Conservation (phyloP, 1,284 basidiomycete genomes). For the Cutaneotrichosporon cutaneum region DNA sequence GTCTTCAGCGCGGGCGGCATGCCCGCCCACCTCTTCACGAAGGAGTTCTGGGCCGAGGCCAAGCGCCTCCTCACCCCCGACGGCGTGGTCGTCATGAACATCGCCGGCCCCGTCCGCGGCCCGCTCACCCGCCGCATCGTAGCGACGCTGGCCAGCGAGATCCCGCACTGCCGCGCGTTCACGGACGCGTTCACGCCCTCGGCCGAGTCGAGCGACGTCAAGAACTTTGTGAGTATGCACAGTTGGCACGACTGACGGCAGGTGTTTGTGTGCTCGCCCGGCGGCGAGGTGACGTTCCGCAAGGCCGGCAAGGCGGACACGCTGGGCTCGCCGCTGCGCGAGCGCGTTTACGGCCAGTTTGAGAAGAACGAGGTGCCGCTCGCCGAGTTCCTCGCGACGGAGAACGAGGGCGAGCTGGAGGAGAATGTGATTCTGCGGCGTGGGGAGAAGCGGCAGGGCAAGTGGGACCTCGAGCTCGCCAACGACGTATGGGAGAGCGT, state of each 20-base stretch:
- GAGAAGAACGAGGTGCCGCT: constrained; percentile 36
- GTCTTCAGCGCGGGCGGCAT: constrained; percentile 87
- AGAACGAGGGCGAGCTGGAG: neutral
- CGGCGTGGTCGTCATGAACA: constrained; percentile 75
- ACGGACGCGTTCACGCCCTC: constrained; percentile 59
- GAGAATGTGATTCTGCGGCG: constrained; percentile 9
- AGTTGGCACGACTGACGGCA: constrained; percentile 52
- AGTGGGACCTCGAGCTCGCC: constrained; percentile 29
- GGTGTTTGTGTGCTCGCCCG: constrained; percentile 19
- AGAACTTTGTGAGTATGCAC: constrained; percentile 67
- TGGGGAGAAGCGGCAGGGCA: constrained; percentile 20
- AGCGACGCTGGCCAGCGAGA: constrained; percentile 65
- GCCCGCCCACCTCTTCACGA: constrained; percentile 74
- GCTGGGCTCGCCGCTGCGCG: constrained; percentile 36
- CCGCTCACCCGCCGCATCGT: constrained; percentile 66
- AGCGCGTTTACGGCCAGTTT: constrained; percentile 38
- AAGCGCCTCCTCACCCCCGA: constrained; percentile 65
- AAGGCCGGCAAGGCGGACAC: constrained; percentile 49
- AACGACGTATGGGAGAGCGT: neutral
- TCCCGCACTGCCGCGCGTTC: constrained; percentile 75
- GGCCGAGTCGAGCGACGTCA: constrained; percentile 60
- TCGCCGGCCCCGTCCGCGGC: constrained; percentile 67
- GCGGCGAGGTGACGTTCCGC: constrained; percentile 65
- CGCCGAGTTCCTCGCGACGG: constrained; percentile 27
- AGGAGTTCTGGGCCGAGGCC: constrained; percentile 75